Conservation (phyloP, 148 eudicot species). For the Polygonum aviculare region DNA sequence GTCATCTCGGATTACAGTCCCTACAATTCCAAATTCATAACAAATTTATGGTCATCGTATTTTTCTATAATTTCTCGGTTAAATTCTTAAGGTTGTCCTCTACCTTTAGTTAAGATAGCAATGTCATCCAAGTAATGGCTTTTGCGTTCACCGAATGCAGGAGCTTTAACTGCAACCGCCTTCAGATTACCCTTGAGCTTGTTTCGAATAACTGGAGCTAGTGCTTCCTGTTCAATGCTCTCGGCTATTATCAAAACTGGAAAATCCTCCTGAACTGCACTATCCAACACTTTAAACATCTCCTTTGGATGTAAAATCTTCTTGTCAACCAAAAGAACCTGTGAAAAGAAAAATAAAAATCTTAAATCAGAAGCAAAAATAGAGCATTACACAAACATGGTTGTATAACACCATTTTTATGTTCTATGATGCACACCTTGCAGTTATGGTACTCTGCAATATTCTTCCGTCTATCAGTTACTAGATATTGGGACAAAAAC, state of each 20-base stretch:
- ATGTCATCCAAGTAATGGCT: conserved; percentile 78
- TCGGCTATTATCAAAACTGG: conserved; percentile 76
- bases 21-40: conserved; percentile 22
- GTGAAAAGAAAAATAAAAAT: conserved; percentile 17
- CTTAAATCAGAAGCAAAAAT: neutral
- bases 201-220: conserved; percentile 71
- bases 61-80: neutral
- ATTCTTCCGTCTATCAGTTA: conserved; percentile 61
- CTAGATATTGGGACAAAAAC: conserved; percentile 68
- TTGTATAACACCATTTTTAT: neutral
- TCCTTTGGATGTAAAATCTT: conserved; percentile 68
- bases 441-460: conserved; percentile 62
- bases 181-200: conserved; percentile 69
- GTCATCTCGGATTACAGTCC: conserved; percentile 79
- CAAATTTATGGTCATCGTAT: neutral
- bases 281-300: conserved; percentile 62
- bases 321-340: conserved; percentile 87
- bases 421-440: conserved; percentile 47
- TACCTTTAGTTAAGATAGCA: conserved; percentile 79
- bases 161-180: conserved; percentile 89
- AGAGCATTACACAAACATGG: conserved; percentile 4
- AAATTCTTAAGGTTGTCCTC: neutral
- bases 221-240: conserved; percentile 80
- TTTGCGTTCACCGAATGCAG: conserved; percentile 83
- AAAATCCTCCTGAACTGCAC: conserved; percentile 55